Conservation (phyloP, 2,329 filamentous ascomycete species). For the Xylaria sp. region DNA sequence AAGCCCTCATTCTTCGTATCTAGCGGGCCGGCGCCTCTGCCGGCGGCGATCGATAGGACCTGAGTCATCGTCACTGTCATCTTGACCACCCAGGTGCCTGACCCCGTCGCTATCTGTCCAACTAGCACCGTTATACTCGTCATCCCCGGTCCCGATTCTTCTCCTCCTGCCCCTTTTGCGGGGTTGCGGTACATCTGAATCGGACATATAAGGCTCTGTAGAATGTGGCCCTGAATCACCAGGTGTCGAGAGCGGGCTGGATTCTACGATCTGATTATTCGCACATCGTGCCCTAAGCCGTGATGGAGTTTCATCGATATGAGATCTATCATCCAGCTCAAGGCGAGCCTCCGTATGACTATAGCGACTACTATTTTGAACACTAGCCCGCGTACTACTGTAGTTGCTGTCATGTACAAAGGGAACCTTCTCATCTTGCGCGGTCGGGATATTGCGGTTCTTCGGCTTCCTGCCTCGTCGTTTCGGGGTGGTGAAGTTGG, state of each 20-base stretch:
- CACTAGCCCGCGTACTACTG: slow-evolving; percentile 19
- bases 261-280: slow-evolving; percentile 29
- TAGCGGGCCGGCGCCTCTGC: slow-evolving; percentile 36
- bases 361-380: slow-evolving; percentile 30
- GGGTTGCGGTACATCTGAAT: slow-evolving; percentile 30
- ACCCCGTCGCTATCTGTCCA: slow-evolving; percentile 38
- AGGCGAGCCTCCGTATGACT: slow-evolving; percentile 38
- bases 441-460: slow-evolving; percentile 10
- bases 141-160: slow-evolving; percentile 33
- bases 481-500: slow-evolving; percentile 30
- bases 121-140: slow-evolving; percentile 38
- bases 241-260: slow-evolving; percentile 40
- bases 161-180: slow-evolving; percentile 26
- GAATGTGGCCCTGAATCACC: slow-evolving; percentile 28
- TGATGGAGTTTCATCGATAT: slow-evolving; percentile 29
- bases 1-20: slow-evolving; percentile 38
- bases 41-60: slow-evolving; percentile 32
- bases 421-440: not conserved
- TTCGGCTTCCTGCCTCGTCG: slow-evolving; percentile 38
- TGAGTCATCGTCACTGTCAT: slow-evolving; percentile 34
- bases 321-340: slow-evolving; percentile 34
- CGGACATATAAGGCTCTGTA: slow-evolving; percentile 29
- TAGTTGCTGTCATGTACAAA: slow-evolving; percentile 19
- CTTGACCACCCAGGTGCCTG: slow-evolving; percentile 28
- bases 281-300: slow-evolving; percentile 31